Conservation (phyloP, 2,329 filamentous ascomycete species). For the Chaetomium sp. region DNA sequence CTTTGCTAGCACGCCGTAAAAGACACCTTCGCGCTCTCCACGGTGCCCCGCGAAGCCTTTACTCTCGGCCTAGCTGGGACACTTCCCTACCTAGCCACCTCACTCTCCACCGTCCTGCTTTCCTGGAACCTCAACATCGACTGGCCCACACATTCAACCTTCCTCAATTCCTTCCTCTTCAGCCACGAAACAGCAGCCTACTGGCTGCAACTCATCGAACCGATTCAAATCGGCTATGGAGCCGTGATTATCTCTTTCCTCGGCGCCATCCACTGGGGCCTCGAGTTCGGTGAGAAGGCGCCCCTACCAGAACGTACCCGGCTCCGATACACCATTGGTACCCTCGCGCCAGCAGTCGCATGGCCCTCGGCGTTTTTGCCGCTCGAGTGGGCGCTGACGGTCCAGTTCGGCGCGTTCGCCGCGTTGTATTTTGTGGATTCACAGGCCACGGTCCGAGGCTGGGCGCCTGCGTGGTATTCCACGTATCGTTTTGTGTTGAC, state of each 20-base stretch:
- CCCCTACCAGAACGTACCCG: conserved; percentile 58
- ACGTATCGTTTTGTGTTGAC: conserved; percentile 90
- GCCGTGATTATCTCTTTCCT: conserved; percentile 91
- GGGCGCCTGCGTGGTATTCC: conserved; percentile 78
- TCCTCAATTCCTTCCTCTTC: conserved; percentile 60
- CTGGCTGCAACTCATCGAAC: conserved; percentile 70
- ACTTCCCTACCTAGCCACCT: conserved; percentile 79
- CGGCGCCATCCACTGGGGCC: conserved; percentile 86
- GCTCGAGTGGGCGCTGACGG: conserved; percentile 75
- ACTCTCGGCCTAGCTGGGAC: conserved; percentile 70
- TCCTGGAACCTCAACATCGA: conserved; percentile 75
- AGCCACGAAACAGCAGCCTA: conserved; percentile 64
- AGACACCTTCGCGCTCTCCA: conserved; percentile 59
- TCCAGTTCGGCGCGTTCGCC: conserved; percentile 79
- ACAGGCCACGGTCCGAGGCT: conserved; percentile 64
- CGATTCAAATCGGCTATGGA: conserved; percentile 84
- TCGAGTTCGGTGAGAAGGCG: conserved; percentile 72
- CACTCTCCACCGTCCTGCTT: conserved; percentile 72
- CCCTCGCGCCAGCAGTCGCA: conserved; percentile 70
- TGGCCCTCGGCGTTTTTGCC: conserved; percentile 88
- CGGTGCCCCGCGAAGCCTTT: conserved; percentile 62
- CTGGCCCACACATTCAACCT: conserved; percentile 49
- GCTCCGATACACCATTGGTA: conserved; percentile 75
- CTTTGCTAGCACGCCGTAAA: conserved; percentile 52
- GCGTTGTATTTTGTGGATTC: conserved; percentile 81